These are phyloP conservation scores for Paraphaeosphaeria sporulosa DNA, from an alignment of 2,329 filamentous ascomycete genomes.

Conservation along the genomic window DNA sequence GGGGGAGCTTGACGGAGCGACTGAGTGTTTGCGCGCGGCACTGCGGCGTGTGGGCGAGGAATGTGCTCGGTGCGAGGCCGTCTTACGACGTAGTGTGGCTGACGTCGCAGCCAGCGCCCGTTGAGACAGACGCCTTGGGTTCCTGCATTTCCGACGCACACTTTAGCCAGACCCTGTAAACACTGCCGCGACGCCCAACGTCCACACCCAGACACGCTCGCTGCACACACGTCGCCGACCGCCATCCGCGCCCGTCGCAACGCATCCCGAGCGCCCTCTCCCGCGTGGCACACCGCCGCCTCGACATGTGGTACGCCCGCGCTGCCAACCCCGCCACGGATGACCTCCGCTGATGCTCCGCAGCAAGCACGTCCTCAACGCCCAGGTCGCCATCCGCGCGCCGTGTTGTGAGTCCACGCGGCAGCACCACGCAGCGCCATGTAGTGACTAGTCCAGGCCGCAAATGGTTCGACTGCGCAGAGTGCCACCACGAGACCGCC, in stretches of 20 bases:
- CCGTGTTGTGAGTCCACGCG: conserved; percentile 78
- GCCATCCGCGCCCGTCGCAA: not conserved
- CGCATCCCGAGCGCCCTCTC: not conserved
- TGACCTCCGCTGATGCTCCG: conserved; percentile 31
- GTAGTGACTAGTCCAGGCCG: conserved; percentile 63
- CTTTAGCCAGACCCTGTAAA: conserved; percentile 6
- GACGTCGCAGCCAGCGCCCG: conserved; percentile 1
- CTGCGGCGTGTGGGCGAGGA: conserved; percentile 1
- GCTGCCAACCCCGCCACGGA: conserved; percentile 20
- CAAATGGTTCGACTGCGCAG: conserved; percentile 99
- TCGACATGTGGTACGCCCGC: conserved; percentile 38
- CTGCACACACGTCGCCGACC: not conserved
- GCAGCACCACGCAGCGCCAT: not conserved
- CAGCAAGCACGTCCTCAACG: conserved; percentile 98
- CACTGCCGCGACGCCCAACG: not conserved
- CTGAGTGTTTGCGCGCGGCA: not conserved
- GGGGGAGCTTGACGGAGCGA: not conserved
- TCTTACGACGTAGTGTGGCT: conserved; percentile 8
- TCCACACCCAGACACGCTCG: not conserved
- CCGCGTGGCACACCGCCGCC: not conserved
- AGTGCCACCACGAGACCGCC: conserved; percentile 88
- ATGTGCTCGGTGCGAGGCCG: not conserved
- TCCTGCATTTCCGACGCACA: conserved; percentile 11
- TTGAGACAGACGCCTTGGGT: conserved; percentile 2
- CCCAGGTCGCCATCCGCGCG: conserved; percentile 93